Evolutionary conservation across 345 rosid species (phyloP).

Genomic region (Cardamine occulta): DNA sequence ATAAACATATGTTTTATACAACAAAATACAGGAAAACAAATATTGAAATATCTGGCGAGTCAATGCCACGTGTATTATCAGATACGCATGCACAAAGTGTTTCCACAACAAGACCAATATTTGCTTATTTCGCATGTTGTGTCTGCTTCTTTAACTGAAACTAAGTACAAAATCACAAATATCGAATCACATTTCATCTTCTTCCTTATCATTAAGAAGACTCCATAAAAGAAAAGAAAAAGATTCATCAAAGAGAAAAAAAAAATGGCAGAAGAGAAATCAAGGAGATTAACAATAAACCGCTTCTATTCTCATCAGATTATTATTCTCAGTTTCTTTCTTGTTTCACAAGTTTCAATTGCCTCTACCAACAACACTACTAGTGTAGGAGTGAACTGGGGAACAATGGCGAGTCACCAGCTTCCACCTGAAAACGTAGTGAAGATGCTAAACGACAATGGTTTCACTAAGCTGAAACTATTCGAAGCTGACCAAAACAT

Average conservation of each 20-base stretch:
- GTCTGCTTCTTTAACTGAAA: slow-evolving; percentile 46
- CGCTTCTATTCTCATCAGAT: slow-evolving; percentile 7
- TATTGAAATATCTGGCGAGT: background rate
- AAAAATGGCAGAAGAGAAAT: slow-evolving; percentile 37
- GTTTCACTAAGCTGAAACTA: slow-evolving; percentile 67
- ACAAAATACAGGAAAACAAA: background rate
- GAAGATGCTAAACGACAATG: slow-evolving; percentile 62
- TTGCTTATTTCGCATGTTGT: slow-evolving; percentile 41
- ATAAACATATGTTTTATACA: background rate
- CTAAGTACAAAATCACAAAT: slow-evolving; percentile 44
- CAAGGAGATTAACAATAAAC: background rate
- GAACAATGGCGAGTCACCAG: slow-evolving; percentile 70
- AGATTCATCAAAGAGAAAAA: slow-evolving; percentile 2
- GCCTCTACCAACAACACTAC: slow-evolving; percentile 25
- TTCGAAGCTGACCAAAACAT: slow-evolving; percentile 77
- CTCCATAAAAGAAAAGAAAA: background rate
- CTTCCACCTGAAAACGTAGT: slow-evolving; percentile 72
- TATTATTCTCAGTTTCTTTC: slow-evolving; percentile 37
- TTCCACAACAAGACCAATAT: slow-evolving; percentile 25
- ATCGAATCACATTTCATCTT: slow-evolving; percentile 31
- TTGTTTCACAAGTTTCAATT: slow-evolving; percentile 32
- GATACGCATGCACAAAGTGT: slow-evolving; percentile 45
- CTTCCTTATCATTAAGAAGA: background rate
- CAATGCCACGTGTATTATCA: slow-evolving; percentile 40
- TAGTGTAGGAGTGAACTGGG: slow-evolving; percentile 75